Evolutionary conservation across 345 rosid genomes (phyloP).

Genomic region (Melaleuca quinquenervia): DNA sequence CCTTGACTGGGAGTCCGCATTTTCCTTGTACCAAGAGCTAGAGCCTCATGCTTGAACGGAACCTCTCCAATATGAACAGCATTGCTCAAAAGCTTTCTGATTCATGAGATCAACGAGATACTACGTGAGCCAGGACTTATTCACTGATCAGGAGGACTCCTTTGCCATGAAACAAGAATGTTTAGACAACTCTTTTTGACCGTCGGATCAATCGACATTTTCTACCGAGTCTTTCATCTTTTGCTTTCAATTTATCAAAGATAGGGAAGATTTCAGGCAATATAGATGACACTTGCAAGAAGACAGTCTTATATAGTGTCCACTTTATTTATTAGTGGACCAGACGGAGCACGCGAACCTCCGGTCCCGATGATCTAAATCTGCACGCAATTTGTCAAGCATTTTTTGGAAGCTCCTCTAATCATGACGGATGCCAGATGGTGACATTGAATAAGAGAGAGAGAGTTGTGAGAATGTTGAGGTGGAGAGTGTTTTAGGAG

Average conservation of each 20-base stretch:
- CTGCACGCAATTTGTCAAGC: neutral
- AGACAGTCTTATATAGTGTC: neutral
- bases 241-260: neutral
- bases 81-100: neutral
- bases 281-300: neutral
- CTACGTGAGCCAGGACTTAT: neutral
- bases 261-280: neutral
- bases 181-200: neutral
- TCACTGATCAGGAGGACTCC: neutral
- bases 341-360: neutral
- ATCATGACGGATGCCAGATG: neutral
- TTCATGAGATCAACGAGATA: neutral
- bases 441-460: neutral
- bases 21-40: neutral
- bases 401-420: neutral
- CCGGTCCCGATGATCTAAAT: neutral
- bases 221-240: neutral
- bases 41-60: neutral
- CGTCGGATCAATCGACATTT: neutral
- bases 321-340: neutral
- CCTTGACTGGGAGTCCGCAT: neutral
- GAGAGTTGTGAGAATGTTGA: neutral
- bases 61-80: neutral
- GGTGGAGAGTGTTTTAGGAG: neutral
- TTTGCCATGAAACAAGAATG: neutral